Evolutionary conservation across 495 filamentous ascomycete genomes (phyloP).

Genomic region (Neurospora sp.): DNA sequence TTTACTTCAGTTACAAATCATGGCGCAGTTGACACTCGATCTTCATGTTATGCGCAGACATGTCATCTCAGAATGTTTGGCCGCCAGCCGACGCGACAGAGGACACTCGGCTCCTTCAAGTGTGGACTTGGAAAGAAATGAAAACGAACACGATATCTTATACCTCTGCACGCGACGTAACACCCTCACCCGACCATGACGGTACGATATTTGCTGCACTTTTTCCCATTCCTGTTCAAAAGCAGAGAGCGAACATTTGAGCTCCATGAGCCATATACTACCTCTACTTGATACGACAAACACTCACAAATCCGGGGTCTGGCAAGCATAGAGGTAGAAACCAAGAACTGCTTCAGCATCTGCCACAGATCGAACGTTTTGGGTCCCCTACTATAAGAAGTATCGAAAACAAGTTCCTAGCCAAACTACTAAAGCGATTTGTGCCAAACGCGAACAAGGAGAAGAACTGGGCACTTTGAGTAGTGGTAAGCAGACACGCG

Average conservation of each 20-base stretch:
- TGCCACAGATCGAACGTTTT: neutral
- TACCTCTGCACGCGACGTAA: neutral
- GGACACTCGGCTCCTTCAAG: neutral
- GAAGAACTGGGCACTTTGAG: neutral
- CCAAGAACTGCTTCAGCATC: neutral
- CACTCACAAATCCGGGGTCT: neutral
- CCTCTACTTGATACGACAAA: neutral
- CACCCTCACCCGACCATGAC: neutral
- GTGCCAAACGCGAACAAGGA: neutral
- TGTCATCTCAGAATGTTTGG: neutral
- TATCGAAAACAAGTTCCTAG: neutral
- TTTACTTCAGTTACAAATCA: neutral
- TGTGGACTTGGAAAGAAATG: neutral
- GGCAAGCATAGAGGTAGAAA: neutral
- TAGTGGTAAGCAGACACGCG: neutral
- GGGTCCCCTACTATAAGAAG: neutral
- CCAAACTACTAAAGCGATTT: neutral
- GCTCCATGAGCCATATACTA: neutral
- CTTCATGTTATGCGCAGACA: neutral
- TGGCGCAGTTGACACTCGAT: neutral
- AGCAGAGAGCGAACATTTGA: neutral
- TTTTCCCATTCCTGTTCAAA: neutral
- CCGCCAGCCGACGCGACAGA: neutral
- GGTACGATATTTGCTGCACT: neutral
- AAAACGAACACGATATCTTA: fast-evolving